These are phyloP conservation scores for Myxozyma geophila DNA, from an alignment of 805 yeast genomes.

Conservation along the genomic window DNA sequence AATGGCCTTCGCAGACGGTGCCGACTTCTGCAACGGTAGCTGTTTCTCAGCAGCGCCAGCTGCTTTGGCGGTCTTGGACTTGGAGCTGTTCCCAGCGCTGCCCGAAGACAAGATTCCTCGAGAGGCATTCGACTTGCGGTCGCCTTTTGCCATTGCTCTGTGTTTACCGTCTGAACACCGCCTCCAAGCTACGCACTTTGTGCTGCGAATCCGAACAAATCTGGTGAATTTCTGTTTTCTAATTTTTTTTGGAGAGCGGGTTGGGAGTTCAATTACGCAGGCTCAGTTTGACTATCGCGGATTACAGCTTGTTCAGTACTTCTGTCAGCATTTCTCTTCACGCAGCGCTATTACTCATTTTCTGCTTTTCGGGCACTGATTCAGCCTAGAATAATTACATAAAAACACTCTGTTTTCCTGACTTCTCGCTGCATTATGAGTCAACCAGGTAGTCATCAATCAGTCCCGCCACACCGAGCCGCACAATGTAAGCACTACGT, in stretches of 20 bases:
- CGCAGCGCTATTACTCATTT: too few species aligned
- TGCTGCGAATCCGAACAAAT: too few species aligned
- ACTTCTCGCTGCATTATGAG: not conserved
- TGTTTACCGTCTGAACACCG: not conserved
- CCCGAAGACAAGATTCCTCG: slow-evolving; percentile 29
- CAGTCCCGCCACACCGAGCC: slow-evolving; percentile 2
- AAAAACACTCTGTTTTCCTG: too few species aligned
- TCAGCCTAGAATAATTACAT: too few species aligned
- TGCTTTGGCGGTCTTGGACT: slow-evolving; percentile 11
- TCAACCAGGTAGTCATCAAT: not conserved
- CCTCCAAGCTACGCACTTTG: not conserved
- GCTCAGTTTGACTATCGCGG: not conserved
- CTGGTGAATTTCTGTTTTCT: too few species aligned
- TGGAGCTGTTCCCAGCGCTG: slow-evolving; percentile 32
- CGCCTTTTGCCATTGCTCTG: slow-evolving; percentile 29
- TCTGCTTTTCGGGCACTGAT: too few species aligned
- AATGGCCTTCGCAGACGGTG: slow-evolving; percentile 41
- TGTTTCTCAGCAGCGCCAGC: slow-evolving; percentile 3
- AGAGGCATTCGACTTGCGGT: slow-evolving; percentile 21
- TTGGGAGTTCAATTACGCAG: not conserved
- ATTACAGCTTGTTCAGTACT: too few species aligned
- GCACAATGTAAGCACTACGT: not conserved
- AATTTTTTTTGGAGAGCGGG: not conserved
- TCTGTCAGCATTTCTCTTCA: too few species aligned
- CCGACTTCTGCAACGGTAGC: slow-evolving; percentile 27